These are phyloP conservation scores for Cytospora leucostoma DNA, from an alignment of 2,329 filamentous ascomycete genomes.

Conservation along the genomic window DNA sequence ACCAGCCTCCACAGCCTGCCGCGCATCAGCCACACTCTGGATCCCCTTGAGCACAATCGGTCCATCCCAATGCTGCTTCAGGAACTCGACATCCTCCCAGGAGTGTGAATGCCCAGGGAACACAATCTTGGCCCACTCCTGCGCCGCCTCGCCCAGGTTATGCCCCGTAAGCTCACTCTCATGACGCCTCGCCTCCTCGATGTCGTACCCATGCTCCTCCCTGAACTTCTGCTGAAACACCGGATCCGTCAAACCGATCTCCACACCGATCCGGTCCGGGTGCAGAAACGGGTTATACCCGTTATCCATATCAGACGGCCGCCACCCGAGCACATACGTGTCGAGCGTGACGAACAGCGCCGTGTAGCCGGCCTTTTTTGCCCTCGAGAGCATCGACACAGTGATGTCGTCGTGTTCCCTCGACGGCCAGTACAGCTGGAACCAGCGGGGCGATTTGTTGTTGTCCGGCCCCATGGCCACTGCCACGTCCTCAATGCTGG, in stretches of 20 bases:
- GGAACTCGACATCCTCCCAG: constrained; percentile 68
- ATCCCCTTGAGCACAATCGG: constrained; percentile 69
- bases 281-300: constrained; percentile 24
- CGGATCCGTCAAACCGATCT: constrained; percentile 24
- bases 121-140: constrained; percentile 56
- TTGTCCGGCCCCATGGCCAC: constrained; percentile 33
- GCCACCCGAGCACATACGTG: constrained; percentile 57
- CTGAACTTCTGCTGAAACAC: constrained; percentile 15
- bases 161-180: constrained; percentile 50
- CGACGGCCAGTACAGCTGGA: constrained; percentile 60
- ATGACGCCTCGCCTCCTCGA: constrained; percentile 40
- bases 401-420: constrained; percentile 55
- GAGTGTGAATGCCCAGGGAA: constrained; percentile 59
- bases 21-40: constrained; percentile 66
- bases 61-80: constrained; percentile 58
- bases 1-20: constrained; percentile 58
- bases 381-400: constrained; percentile 49
- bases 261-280: constrained; percentile 24
- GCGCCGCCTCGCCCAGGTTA: constrained; percentile 55
- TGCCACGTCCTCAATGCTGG: constrained; percentile 54
- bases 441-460: constrained; percentile 45
- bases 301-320: constrained; percentile 42
- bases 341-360: constrained; percentile 62
- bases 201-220: constrained; percentile 19
- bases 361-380: constrained; percentile 48